phyloP scores from a whole-genome alignment of 2,329 filamentous ascomycete species.

The Geosmithia morbida region DNA sequence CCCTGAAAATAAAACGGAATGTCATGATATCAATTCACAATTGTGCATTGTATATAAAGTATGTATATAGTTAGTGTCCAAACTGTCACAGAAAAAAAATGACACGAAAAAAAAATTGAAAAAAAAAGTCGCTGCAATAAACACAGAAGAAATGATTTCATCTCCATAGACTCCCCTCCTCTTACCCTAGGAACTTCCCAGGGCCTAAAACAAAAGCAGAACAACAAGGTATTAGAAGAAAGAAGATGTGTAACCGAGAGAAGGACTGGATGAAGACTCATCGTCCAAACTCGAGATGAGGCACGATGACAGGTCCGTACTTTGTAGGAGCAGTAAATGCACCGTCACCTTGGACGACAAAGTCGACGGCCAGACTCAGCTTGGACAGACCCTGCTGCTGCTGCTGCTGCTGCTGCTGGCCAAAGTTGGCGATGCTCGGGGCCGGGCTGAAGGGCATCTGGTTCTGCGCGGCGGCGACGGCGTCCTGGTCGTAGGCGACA shows the following conservation, averaged over 20 bases:
- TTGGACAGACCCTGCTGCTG: slow-evolving; percentile 38
- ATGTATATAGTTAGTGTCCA: neutral
- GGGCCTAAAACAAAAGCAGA: too few species aligned
- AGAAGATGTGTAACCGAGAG: neutral
- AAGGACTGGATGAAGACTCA: slow-evolving; percentile 12
- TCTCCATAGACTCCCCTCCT: neutral
- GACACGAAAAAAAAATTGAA: too few species aligned
- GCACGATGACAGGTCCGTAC: slow-evolving; percentile 92
- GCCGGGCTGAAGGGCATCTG: slow-evolving; percentile 22
- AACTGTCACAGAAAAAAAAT: neutral
- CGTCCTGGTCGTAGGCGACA: slow-evolving; percentile 86
- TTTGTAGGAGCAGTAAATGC: slow-evolving; percentile 74
- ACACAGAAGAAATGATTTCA: neutral
- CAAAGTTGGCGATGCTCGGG: slow-evolving; percentile 15
- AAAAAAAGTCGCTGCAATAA: neutral
- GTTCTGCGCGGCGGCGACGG: slow-evolving; percentile 26
- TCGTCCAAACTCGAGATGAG: slow-evolving; percentile 63
- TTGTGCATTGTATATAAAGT: neutral
- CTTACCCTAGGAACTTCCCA: too few species aligned
- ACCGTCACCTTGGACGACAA: slow-evolving; percentile 88
- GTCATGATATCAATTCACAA: too few species aligned
- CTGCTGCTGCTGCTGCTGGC: slow-evolving; percentile 19
- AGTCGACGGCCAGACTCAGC: slow-evolving; percentile 85
- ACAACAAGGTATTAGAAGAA: neutral
- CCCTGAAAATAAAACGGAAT: too few species aligned